Base-by-base conservation (phyloP, 2,329 filamentous ascomycete species). In the Ophiocordyceps unilateralis region DNA sequence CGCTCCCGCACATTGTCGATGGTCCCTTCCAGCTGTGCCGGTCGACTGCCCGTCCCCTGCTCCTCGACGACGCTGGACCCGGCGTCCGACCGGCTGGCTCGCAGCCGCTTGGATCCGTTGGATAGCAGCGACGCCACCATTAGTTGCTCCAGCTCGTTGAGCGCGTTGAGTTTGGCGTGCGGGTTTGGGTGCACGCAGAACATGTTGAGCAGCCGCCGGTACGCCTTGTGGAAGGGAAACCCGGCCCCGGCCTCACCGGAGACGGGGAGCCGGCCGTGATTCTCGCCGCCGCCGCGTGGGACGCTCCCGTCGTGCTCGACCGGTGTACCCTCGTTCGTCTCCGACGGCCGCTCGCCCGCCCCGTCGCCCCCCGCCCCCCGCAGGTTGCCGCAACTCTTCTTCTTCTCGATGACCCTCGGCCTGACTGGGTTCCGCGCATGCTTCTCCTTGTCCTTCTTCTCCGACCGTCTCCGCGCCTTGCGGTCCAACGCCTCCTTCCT, bases 161-260 rank as follows among this genome's bases (percentile, higher is more conserved):
- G 67, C 0, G 84, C 81, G 49, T 81, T 80, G 12, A 98, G 71
- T 60, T 98, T 98, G 20, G 76, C 72, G 50, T 83, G 83, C 0
- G 91, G 91, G 55, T 91, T 93, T 0, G 85, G 83, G 50, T 93
- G 84, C 4, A 88, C 83, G 37, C 84, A 86, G 51, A 98, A 93
- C 64, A 86, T 87, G 48, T 77, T 78, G 26, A 96, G 68, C 1
- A 96, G 68, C 12, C 81, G 78, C 49, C 78, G 72, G 55, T 93
- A 95, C 1, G 87, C 83, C 50, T 78, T 76, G 42, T 76, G 76
- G 55, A 89, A 95, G 0, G 84, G 83, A 51, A 93, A 93, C 34
- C 83, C 77, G 2, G 61, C 48, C 7, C 50, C 53, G 5, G 46
- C 47, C 5, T 60, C 58, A 26, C n/a, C n/a, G n/a, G n/a, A n/a